phyloP scores from a whole-genome alignment of 345 rosid species.

The Iberis pinnata region DNA sequence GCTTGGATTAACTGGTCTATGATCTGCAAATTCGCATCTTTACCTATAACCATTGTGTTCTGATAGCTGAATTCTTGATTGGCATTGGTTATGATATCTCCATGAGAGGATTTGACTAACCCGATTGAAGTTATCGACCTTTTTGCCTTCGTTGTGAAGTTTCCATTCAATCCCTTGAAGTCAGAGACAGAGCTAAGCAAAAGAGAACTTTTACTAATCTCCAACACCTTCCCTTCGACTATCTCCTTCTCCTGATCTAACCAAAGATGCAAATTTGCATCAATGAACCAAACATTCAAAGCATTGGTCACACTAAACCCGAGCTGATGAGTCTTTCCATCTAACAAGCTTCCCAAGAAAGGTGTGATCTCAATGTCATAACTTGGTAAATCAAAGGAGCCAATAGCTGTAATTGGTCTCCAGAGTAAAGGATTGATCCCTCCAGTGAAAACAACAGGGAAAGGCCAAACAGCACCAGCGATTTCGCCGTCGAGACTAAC shows the following conservation, averaged over 20 bases:
- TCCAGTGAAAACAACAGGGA: constrained; percentile 81
- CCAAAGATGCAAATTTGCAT: constrained; percentile 94
- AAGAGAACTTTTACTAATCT: constrained; percentile 35
- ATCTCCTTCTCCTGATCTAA: constrained; percentile 38
- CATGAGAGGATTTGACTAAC: constrained; percentile 62
- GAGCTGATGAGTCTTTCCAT: constrained; percentile 51
- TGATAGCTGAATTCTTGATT: constrained; percentile 45
- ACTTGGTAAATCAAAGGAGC: constrained; percentile 80
- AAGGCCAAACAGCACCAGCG: constrained; percentile 81
- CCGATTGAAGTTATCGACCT: constrained; percentile 51
- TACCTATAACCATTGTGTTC: constrained; percentile 51
- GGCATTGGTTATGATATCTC: constrained; percentile 44
- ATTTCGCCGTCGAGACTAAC: constrained; percentile 58
- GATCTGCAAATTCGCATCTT: constrained; percentile 46
- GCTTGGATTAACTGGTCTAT: constrained; percentile 52
- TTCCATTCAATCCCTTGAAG: constrained; percentile 50
- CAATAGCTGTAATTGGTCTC: constrained; percentile 74
- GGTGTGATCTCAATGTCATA: constrained; percentile 79
- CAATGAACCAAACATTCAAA: constrained; percentile 72
- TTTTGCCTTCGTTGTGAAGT: constrained; percentile 40
- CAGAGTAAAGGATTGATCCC: constrained; percentile 79
- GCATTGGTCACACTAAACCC: constrained; percentile 71
- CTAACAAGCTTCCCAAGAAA: constrained; percentile 56
- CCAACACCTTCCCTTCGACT: constrained; percentile 56
- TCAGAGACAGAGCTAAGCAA: constrained; percentile 32